Conservation (phyloP, 2,329 filamentous ascomycete species). For the Penicillium sclerotiorum region DNA sequence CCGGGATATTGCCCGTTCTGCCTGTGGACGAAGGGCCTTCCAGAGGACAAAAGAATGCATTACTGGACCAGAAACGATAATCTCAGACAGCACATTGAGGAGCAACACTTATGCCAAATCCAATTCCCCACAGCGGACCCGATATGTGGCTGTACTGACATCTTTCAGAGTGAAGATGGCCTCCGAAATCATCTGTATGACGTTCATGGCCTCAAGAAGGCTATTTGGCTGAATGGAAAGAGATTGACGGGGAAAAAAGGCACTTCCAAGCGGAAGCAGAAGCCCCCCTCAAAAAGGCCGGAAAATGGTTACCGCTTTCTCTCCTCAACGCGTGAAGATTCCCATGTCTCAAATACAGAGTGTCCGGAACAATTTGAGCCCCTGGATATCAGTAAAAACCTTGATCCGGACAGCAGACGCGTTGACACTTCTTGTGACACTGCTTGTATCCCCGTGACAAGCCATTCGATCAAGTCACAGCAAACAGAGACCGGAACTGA, state of each 20-base stretch:
- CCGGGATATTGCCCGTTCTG: conserved; percentile 17
- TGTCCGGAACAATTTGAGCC: too few species aligned
- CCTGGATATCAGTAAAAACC: too few species aligned
- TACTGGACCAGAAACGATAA: conserved; percentile 8
- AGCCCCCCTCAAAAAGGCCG: neutral
- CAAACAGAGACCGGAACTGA: conserved; percentile 12
- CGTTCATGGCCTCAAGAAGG: conserved; percentile 3
- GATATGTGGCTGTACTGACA: conserved; percentile 6
- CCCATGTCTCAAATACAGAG: too few species aligned
- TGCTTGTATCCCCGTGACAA: conserved; percentile 8
- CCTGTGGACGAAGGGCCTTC: conserved; percentile 7
- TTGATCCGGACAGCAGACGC: neutral
- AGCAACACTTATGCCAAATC: conserved; percentile 3
- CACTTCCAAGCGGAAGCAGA: neutral
- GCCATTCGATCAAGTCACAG: conserved; percentile 9
- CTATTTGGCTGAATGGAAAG: neutral
- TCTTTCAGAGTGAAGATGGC: conserved; percentile 1
- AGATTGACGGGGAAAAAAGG: neutral
- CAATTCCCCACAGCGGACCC: neutral
- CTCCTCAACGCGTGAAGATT: too few species aligned
- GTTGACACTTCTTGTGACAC: conserved; percentile 4
- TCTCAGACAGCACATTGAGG: conserved; percentile 11
- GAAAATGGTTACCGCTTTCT: neutral
- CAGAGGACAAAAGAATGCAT: conserved; percentile 5
- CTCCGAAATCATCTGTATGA: conserved; percentile 9